Percentiles rank a stretch among this genome's conserved stretches.
phyloP scores from a whole-genome alignment of 2,329 filamentous ascomycete genomes.

The Hymenoscyphus infarciens region DNA sequence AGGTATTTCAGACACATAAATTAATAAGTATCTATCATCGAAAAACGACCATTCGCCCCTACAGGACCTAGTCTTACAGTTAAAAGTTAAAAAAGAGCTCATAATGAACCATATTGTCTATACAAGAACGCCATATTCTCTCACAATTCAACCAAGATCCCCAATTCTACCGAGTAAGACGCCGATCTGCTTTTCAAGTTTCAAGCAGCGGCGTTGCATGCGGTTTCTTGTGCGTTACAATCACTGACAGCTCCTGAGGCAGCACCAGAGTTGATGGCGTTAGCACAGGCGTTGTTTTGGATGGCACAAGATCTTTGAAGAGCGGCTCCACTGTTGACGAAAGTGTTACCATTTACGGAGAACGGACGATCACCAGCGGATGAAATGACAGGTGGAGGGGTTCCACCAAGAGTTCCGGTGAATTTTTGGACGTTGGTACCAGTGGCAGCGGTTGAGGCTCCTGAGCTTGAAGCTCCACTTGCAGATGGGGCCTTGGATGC shows the following conservation, averaged over 20 bases:
- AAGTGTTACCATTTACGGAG: conserved; percentile 53
- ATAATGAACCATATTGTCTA: not conserved
- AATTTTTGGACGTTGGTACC: conserved; percentile 39
- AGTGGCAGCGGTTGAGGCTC: not conserved
- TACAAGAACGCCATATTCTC: not conserved
- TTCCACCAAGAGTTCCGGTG: conserved; percentile 48
- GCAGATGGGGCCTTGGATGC: conserved; percentile 14
- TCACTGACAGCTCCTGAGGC: conserved; percentile 43
- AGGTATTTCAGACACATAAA: not conserved
- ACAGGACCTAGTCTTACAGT: not conserved
- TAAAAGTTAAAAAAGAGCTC: conserved; percentile 2
- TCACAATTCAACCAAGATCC: not conserved
- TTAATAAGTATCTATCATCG: conserved; percentile 1
- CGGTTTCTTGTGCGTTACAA: conserved; percentile 52
- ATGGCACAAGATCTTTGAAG: conserved; percentile 56
- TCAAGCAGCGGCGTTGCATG: conserved; percentile 35
- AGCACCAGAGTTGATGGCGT: conserved; percentile 51
- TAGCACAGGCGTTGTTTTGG: conserved; percentile 58
- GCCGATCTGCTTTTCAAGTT: not conserved
- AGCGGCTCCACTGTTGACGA: conserved; percentile 53
- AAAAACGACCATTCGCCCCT: not conserved
- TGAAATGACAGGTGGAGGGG: conserved; percentile 46
- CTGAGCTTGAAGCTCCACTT: conserved; percentile 21
- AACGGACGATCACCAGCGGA: conserved; percentile 51
- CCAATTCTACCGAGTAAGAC: not conserved